These are phyloP conservation scores for Phialophora macrospora DNA, from an alignment of 2,329 filamentous ascomycete genomes.

Conservation along the genomic window DNA sequence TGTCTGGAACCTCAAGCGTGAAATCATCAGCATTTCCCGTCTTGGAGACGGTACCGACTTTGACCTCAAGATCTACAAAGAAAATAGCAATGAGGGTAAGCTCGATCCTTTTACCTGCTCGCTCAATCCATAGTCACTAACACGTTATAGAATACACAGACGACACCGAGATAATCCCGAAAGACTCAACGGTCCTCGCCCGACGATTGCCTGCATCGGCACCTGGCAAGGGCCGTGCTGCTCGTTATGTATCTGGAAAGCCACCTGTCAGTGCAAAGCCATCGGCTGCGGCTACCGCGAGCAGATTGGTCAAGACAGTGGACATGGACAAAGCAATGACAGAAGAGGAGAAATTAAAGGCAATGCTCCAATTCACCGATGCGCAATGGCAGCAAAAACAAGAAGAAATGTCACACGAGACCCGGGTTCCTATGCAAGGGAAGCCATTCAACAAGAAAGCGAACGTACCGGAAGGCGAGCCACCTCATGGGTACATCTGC, in stretches of 20 bases:
- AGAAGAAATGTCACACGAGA: constrained; percentile 78
- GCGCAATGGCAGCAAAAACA: constrained; percentile 94
- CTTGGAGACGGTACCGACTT: constrained; percentile 96
- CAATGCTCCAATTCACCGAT: constrained; percentile 87
- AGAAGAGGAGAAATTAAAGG: constrained; percentile 90
- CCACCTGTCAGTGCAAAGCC: constrained; percentile 83
- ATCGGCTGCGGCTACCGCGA: constrained; percentile 56
- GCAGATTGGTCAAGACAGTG: constrained; percentile 36
- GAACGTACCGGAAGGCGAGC: constrained; percentile 90
- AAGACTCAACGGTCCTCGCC: constrained; percentile 91
- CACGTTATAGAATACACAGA: constrained; percentile 80
- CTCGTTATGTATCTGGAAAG: constrained; percentile 94
- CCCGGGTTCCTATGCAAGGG: constrained; percentile 50
- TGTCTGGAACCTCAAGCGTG: constrained; percentile 97
- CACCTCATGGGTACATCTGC: constrained; percentile 92
- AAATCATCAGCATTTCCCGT: constrained; percentile 93
- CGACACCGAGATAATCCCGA: constrained; percentile 95
- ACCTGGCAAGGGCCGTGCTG: constrained; percentile 85
- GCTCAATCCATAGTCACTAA: constrained; percentile 40
- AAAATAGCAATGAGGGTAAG: constrained; percentile 88
- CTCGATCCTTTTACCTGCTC: not conserved
- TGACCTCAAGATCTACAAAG: constrained; percentile 90
- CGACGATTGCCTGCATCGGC: constrained; percentile 82
- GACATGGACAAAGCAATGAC: constrained; percentile 80
- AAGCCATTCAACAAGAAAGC: constrained; percentile 43